Evolutionary conservation across 805 yeast genomes (phyloP), one percentile per base, ranked within the genome.

Genomic region (Teunomyces funiuensis): DNA sequence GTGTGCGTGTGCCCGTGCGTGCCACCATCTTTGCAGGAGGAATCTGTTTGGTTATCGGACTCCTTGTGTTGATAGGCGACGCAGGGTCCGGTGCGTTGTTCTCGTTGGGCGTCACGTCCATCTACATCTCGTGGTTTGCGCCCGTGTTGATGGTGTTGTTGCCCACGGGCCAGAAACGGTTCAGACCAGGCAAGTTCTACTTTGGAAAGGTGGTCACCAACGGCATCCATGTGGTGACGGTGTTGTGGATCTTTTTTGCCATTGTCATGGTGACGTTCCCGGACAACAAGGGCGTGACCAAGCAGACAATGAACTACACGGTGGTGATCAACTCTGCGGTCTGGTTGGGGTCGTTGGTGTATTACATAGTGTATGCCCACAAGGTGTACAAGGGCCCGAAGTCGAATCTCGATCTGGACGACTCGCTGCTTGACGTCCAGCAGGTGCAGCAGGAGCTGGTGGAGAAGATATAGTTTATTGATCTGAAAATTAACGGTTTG

Each of bases 221-320:
- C 15, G 52, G 59, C 9, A 58, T 79, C 28, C 76, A 77, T 37
- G 54, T 73, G 57, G 53, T 69, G 13, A 69, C 85, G 0, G 70
- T 69, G 9, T 39, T 63, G 4, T 85, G 80, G 71, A 73, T 78
- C 39, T 45, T 54, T 0, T 83, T 73, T 50, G 73, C 76, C 44
- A 77, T 83, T 26, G 62, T 79, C 17, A 59, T 83, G 60, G 68
- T 75, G 28, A 78, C 79, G 82, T 77, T 83, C 66, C 91, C 93
- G 20, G 63, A 73, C 15, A 60, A 60, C 27, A 57, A 60, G 25
- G 48, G 53, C 15, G 77, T 74, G 5, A 60, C 63, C 22, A 68
- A 67, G 41, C 60, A 61, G 0, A 62, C 77, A 15, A 83, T 84
- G 90, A 84, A 84, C 63, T 84, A 83, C 58, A 79, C 88, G 0